Evolutionary conservation across 202 grass and related monocot genomes (phyloP).

Genomic region (Elaeis oleifera): DNA sequence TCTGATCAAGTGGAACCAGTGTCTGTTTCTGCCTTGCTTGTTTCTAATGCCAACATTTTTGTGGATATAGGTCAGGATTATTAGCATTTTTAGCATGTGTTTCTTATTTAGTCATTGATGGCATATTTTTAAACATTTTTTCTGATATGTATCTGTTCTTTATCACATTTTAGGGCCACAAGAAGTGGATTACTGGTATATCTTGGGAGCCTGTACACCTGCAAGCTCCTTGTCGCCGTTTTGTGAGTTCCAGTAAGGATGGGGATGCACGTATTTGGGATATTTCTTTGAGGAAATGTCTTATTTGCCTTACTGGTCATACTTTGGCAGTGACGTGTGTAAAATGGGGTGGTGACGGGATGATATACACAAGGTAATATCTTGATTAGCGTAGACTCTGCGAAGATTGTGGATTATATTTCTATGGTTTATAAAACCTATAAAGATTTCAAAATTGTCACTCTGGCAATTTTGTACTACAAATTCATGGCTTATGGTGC

Average conservation of each 20-base stretch:
- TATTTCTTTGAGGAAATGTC: conserved; percentile 59
- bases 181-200: conserved; percentile 94
- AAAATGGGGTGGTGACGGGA: conserved; percentile 92
- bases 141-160: neutral
- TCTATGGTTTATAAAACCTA: neutral
- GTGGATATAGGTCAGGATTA: too few species aligned
- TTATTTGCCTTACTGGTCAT: conserved; percentile 80
- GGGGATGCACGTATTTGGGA: conserved; percentile 97
- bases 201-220: conserved; percentile 96
- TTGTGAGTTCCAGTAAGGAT: conserved; percentile 96
- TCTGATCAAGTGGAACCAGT: too few species aligned
- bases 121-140: too few species aligned
- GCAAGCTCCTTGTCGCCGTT: conserved; percentile 78
- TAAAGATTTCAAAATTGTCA: too few species aligned
- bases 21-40: too few species aligned
- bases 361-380: conserved; percentile 90
- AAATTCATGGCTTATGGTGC: too few species aligned
- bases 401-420: neutral
- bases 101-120: too few species aligned
- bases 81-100: too few species aligned
- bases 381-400: neutral
- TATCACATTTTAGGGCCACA: conserved; percentile 48
- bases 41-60: neutral
- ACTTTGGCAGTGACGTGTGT: conserved; percentile 88
- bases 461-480: too few species aligned